phyloP scores from a whole-genome alignment of 768 basidiomycete species.

The Tricholoma matsutake region DNA sequence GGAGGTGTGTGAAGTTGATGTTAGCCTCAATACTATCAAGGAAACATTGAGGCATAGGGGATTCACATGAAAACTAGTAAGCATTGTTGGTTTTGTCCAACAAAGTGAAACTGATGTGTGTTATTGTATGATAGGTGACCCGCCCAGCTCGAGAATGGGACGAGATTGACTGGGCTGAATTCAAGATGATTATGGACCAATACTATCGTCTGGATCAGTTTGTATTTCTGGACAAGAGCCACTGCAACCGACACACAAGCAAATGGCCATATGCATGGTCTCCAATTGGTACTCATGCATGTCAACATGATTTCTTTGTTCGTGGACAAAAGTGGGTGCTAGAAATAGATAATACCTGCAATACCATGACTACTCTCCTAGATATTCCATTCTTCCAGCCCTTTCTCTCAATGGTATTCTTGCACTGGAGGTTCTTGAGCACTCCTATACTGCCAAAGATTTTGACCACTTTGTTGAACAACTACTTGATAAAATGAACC shows the following conservation, averaged over 20 bases:
- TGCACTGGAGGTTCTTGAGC: neutral
- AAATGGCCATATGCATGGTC: neutral
- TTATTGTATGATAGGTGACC: no score
- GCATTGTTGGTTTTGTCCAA: neutral
- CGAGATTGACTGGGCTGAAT: no score
- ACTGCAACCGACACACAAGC: neutral
- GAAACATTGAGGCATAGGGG: neutral
- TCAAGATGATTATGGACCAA: neutral
- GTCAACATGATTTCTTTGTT: neutral
- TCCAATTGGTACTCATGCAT: neutral
- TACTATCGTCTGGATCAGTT: neutral
- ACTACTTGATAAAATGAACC: neutral
- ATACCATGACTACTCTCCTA: neutral
- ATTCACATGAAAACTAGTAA: neutral
- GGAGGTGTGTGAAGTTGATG: neutral
- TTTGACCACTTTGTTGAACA: neutral
- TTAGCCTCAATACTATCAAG: neutral
- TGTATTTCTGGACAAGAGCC: neutral
- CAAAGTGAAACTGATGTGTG: no score
- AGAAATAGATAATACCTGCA: no score
- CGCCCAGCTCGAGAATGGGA: neutral
- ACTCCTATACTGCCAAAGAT: neutral
- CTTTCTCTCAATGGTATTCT: neutral
- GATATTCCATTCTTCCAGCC: neutral
- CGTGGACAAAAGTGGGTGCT: no score